Conservation (phyloP, 805 yeast genomes). For the Starmerella sirachaensis region DNA sequence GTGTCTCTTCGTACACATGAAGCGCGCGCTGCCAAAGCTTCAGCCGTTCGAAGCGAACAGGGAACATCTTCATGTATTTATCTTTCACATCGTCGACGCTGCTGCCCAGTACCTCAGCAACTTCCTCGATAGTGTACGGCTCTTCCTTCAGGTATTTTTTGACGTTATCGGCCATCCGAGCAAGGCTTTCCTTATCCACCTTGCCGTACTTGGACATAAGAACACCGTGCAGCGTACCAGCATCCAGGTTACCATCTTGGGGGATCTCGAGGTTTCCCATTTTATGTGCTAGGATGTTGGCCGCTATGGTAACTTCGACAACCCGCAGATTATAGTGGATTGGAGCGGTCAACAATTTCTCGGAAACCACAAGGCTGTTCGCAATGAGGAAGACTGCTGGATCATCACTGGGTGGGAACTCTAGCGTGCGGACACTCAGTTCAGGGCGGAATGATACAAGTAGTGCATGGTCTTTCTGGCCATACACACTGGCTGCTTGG, state of each 20-base stretch:
- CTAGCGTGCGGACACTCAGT: slow-evolving; percentile 42
- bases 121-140: slow-evolving; percentile 43
- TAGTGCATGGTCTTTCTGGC: slow-evolving; percentile 45
- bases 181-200: slow-evolving; percentile 33
- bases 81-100: slow-evolving; percentile 34
- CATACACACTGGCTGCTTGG: slow-evolving; percentile 60
- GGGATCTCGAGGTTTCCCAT: slow-evolving; percentile 33
- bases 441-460: slow-evolving; percentile 50
- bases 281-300: slow-evolving; percentile 43
- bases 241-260: slow-evolving; percentile 40
- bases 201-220: slow-evolving; percentile 37
- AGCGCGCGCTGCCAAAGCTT: slow-evolving; percentile 46
- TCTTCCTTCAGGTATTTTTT: slow-evolving; percentile 33
- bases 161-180: slow-evolving; percentile 33
- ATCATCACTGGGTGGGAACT: slow-evolving; percentile 39
- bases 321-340: slow-evolving; percentile 57
- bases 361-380: slow-evolving; percentile 49
- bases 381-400: slow-evolving; percentile 46
- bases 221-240: slow-evolving; percentile 55
- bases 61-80: slow-evolving; percentile 40
- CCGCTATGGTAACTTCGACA: slow-evolving; percentile 60
- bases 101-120: slow-evolving; percentile 35
- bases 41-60: slow-evolving; percentile 46
- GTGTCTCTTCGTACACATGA: slow-evolving; percentile 53
- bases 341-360: slow-evolving; percentile 61